phyloP scores from a whole-genome alignment of 2,329 filamentous ascomycete genomes.

The Trichoderma brevicompactum region DNA sequence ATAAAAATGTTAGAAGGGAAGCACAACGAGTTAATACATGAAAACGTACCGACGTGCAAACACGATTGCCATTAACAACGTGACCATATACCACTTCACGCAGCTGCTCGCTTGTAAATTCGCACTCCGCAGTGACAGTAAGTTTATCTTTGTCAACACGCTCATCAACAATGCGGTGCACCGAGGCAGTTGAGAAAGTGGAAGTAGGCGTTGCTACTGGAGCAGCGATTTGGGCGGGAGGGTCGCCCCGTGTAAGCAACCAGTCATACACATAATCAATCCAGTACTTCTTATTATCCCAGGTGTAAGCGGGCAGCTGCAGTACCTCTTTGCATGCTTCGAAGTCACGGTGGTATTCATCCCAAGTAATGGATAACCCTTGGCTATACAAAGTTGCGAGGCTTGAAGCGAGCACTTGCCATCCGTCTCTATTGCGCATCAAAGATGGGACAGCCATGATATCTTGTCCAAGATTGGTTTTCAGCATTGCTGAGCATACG shows the following conservation, averaged over 20 bases:
- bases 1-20: neutral
- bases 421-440: slow-evolving; percentile 18
- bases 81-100: slow-evolving; percentile 65
- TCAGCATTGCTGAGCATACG: slow-evolving; percentile 9
- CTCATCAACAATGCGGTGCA: slow-evolving; percentile 15
- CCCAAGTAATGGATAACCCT: slow-evolving; percentile 69
- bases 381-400: slow-evolving; percentile 41
- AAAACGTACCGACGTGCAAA: slow-evolving; percentile 61
- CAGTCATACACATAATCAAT: slow-evolving; percentile 69
- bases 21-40: slow-evolving; percentile 34
- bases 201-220: slow-evolving; percentile 50
- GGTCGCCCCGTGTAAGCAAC: slow-evolving; percentile 58
- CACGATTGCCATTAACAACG: slow-evolving; percentile 66
- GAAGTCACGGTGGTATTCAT: slow-evolving; percentile 65
- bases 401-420: slow-evolving; percentile 13
- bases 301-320: slow-evolving; percentile 69
- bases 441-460: slow-evolving; percentile 12
- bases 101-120: slow-evolving; percentile 66
- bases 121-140: slow-evolving; percentile 66
- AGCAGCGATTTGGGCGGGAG: slow-evolving; percentile 48
- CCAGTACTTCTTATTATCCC: slow-evolving; percentile 75
- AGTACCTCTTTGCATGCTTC: slow-evolving; percentile 49
- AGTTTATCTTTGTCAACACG: slow-evolving; percentile 38
- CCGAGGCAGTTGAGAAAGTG: slow-evolving; percentile 17
- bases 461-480: slow-evolving; percentile 14